Conservation (phyloP, 208 protist species). For the Herpetomonas samuelpessoai region DNA sequence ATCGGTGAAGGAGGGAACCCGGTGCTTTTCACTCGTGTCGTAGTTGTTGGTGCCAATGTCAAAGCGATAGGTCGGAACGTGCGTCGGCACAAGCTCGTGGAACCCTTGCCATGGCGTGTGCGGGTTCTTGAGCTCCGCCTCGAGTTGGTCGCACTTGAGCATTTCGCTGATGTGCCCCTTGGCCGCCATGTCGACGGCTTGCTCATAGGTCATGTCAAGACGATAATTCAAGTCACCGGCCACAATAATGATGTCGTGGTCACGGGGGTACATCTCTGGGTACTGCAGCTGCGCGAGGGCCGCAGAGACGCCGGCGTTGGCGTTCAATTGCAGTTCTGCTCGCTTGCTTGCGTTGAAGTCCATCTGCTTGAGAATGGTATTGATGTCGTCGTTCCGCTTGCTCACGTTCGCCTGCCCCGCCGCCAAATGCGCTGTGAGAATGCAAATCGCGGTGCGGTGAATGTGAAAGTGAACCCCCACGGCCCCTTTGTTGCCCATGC, state of each 20-base stretch:
- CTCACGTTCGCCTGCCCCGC: slow-evolving; percentile 82
- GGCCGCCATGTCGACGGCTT: slow-evolving; percentile 41
- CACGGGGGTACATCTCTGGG: slow-evolving; percentile 56
- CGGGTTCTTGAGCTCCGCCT: slow-evolving; percentile 52
- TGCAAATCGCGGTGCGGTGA: slow-evolving; percentile 75
- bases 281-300: slow-evolving; percentile 24
- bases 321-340: slow-evolving; percentile 26
- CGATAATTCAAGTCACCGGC: slow-evolving; percentile 94
- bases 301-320: slow-evolving; percentile 11
- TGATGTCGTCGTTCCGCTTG: slow-evolving; percentile 91
- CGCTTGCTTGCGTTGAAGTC: slow-evolving; percentile 77
- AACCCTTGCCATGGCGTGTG: slow-evolving; percentile 83
- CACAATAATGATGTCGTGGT: slow-evolving; percentile 89
- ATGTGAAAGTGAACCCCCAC: slow-evolving; percentile 80
- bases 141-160: slow-evolving; percentile 82
- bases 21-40: slow-evolving; percentile 91
- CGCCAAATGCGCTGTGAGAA: slow-evolving; percentile 93
- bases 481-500: slow-evolving; percentile 92
- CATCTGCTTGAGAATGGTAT: slow-evolving; percentile 81
- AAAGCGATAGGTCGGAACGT: slow-evolving; percentile 91
- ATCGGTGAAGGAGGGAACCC: slow-evolving; percentile 90
- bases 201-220: slow-evolving; percentile 73
- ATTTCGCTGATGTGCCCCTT: slow-evolving; percentile 35
- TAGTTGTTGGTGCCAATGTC: slow-evolving; percentile 87
- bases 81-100: slow-evolving; percentile 57